Percentiles rank a stretch among this genome's conserved stretches.
These are phyloP conservation scores for Colletotrichum tofieldiae DNA, from an alignment of 2,329 filamentous ascomycete species.

Conservation along the genomic window DNA sequence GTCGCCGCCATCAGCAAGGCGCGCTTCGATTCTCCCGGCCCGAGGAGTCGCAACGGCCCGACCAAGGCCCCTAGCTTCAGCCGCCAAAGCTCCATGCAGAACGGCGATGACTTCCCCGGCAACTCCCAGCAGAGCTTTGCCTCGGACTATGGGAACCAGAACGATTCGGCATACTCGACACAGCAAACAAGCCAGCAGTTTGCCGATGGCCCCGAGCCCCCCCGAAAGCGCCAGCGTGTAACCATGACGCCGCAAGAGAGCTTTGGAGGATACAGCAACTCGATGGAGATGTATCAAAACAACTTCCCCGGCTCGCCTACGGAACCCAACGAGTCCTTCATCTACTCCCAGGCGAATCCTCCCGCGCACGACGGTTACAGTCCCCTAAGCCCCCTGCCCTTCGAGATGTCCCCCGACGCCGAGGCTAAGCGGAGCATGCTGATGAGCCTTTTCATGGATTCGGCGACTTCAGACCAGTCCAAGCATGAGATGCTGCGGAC, in stretches of 20 bases:
- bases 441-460: constrained; percentile 87
- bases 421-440: constrained; percentile 87
- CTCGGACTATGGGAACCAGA: constrained; percentile 82
- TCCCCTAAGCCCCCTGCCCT: constrained; percentile 76
- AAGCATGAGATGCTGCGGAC: constrained; percentile 84
- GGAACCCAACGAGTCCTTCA: constrained; percentile 85
- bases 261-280: constrained; percentile 69
- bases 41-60: constrained; percentile 75
- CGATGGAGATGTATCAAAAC: constrained; percentile 62
- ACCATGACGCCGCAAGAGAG: constrained; percentile 70
- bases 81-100: constrained; percentile 80
- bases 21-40: constrained; percentile 88
- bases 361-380: constrained; percentile 63
- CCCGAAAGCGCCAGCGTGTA: constrained; percentile 82
- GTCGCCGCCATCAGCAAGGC: constrained; percentile 98
- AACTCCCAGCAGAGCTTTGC: constrained; percentile 89
- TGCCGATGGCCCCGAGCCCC: constrained; percentile 75
- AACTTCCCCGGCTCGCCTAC: constrained; percentile 81
- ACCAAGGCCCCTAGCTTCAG: constrained; percentile 79
- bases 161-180: constrained; percentile 80
- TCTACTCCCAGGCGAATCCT: constrained; percentile 69
- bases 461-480: constrained; percentile 77
- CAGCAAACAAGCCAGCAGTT: constrained; percentile 59
- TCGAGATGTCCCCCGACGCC: constrained; percentile 73
- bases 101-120: constrained; percentile 76